phyloP scores from a whole-genome alignment of 306 rosid species.

The Ziziphus jujuba region DNA sequence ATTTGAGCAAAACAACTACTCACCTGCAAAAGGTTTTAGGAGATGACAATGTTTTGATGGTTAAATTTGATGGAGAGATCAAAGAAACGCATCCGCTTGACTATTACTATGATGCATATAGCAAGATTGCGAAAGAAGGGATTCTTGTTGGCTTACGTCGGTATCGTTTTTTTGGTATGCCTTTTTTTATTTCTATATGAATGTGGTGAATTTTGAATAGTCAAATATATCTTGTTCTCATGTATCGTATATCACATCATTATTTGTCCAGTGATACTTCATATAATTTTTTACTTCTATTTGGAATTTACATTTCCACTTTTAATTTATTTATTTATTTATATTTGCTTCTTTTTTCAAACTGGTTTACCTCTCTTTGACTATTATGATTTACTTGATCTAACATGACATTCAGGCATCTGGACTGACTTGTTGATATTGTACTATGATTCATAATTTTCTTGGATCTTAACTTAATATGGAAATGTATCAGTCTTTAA shows the following conservation, averaged over 20 bases:
- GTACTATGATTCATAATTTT: constrained; percentile 13
- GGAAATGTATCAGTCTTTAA: constrained; percentile 62
- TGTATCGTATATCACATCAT: no score
- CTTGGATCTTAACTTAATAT: not conserved
- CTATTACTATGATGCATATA: constrained; percentile 25
- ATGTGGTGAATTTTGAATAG: not conserved
- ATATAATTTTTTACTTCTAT: no score
- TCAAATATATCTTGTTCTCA: no score
- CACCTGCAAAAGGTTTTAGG: constrained; percentile 72
- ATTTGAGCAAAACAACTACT: constrained; percentile 37
- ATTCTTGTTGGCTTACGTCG: constrained; percentile 56
- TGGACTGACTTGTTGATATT: constrained; percentile 15
- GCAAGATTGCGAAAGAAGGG: constrained; percentile 58
- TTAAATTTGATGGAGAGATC: constrained; percentile 47
- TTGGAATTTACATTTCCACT: no score
- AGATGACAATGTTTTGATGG: constrained; percentile 66
- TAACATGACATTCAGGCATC: no score
- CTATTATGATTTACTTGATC: no score
- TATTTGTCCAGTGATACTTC: no score
- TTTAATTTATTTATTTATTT: no score
- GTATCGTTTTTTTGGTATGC: constrained; percentile 68
- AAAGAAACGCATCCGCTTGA: not conserved
- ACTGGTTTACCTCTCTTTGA: no score
- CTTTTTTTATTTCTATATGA: not conserved
- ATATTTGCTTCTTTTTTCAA: no score